These are phyloP conservation scores for Cyclospora cayetanensis DNA, from an alignment of 169 alveolate genomes.

Conservation along the genomic window DNA sequence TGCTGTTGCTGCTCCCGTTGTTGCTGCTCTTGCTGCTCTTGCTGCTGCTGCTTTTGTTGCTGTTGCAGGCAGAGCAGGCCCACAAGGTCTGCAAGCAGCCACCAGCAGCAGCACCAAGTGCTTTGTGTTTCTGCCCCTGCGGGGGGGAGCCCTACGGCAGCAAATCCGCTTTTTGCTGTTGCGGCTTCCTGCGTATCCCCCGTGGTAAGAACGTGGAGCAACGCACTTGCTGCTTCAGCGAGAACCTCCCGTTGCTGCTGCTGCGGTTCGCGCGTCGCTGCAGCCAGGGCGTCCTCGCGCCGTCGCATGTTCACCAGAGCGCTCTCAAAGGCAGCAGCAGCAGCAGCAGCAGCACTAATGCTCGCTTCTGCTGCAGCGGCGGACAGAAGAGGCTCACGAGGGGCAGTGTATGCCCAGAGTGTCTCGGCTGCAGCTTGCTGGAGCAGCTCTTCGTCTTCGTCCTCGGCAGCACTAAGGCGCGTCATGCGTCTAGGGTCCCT, in stretches of 20 bases:
- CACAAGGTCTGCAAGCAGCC: not conserved
- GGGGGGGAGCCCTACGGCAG: not conserved
- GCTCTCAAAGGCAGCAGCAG: not conserved
- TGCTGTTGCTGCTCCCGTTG: not conserved
- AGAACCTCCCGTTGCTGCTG: not conserved
- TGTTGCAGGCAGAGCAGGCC: too few relatives aligned
- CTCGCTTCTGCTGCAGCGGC: not conserved
- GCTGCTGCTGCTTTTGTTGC: not conserved
- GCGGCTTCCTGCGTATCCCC: not conserved
- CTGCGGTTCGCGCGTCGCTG: too few relatives aligned
- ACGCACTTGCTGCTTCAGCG: not conserved
- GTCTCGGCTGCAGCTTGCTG: constrained; percentile 4
- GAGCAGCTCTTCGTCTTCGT: not conserved
- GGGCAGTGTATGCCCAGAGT: not conserved
- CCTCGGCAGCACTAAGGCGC: not conserved
- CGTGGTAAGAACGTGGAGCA: not conserved
- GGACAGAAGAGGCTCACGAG: not conserved
- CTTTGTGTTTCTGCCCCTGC: not conserved
- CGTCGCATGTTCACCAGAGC: not conserved
- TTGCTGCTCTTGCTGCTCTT: not conserved
- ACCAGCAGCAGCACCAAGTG: not conserved
- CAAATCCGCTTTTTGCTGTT: not conserved
- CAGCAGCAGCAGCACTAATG: not conserved
- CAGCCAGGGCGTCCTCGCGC: too few relatives aligned
- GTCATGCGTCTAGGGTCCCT: not conserved